Evolutionary conservation across 108 stramenopile species (phyloP), one percentile per base, ranked within the genome.

Genomic region (Skeletonema grethae): DNA sequence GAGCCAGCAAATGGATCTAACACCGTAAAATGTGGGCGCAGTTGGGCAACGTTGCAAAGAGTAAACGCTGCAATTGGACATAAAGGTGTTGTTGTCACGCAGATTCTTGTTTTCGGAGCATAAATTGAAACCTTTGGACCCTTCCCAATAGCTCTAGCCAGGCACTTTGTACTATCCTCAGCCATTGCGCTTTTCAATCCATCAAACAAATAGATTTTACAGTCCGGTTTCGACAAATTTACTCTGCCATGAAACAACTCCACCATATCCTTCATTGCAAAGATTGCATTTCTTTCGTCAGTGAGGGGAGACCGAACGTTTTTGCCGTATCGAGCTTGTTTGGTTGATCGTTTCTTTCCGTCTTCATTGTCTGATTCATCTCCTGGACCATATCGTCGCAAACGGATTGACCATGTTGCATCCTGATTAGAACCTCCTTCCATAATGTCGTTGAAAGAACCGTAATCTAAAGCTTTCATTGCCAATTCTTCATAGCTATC

Each of bases 1-100:
- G 86, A 87, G 25, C 95, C 95, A 53, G 86, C 86, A 76, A 88
- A 95, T 0, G 92, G 90, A 85, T 95, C 95, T 63, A 95, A 65
- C 7, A 95, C 77, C 25, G 64, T 71, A n/a, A 65, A 61, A 9
- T 65, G 50, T 22, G 63, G 64, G 6, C 34, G 69, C 7, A 73
- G 36, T 61, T 68, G 80, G 10, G 90, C 92, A 67, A 90, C 77
- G 65, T 95, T 95, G 65, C 90, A 93, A 34, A 95, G 59, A 7
- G 76, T 72, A 82, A 83, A 93, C 16, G 91, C 85, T n/a, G 95
- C 95, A 9, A 90, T 84, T 25, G 92, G 92, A 67, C 80, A 82
- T 15, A 95, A 57, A 11, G 95, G 95, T 28, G 95, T 95, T 22
- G 83, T 93, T 65, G 95, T 93, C 63, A 93, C 78, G 65, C 95